Evolutionary conservation across 441 rosid species (phyloP).

Genomic region (Geranium incanum): DNA sequence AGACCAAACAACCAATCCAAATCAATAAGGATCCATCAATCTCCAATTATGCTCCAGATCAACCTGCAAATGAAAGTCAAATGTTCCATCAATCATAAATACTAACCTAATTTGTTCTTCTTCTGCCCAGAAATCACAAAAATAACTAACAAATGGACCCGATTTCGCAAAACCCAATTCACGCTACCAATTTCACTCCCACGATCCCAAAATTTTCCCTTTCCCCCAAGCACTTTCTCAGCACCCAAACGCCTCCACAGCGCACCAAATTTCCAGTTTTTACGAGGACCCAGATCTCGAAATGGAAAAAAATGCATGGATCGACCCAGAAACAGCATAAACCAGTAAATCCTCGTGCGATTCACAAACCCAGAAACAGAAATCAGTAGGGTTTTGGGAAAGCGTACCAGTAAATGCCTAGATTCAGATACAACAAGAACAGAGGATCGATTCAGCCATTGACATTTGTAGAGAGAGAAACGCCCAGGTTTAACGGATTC

Average conservation of each 20-base stretch:
- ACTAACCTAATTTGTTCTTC: neutral
- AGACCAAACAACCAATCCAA: neutral
- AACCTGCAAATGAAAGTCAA: constrained; percentile 8
- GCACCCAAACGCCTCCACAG: neutral
- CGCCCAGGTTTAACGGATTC: neutral
- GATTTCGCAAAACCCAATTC: neutral
- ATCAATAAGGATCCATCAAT: constrained; percentile 3
- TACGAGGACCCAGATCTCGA: neutral
- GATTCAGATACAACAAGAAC: neutral
- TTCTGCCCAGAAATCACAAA: neutral
- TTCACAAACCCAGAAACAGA: neutral
- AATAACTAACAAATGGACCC: neutral
- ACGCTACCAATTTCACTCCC: neutral
- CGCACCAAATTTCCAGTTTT: neutral
- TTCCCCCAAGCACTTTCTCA: neutral
- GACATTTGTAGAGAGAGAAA: neutral
- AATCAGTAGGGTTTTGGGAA: neutral
- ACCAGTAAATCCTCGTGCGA: neutral
- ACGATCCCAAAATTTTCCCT: neutral
- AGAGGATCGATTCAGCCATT: neutral
- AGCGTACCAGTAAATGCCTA: neutral
- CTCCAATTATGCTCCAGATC: constrained; percentile 6
- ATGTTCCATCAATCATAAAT: neutral
- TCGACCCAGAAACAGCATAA: neutral
- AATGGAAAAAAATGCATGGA: neutral